Evolutionary conservation across 805 yeast species (phyloP).

Genomic region (Candida mattraensis): DNA sequence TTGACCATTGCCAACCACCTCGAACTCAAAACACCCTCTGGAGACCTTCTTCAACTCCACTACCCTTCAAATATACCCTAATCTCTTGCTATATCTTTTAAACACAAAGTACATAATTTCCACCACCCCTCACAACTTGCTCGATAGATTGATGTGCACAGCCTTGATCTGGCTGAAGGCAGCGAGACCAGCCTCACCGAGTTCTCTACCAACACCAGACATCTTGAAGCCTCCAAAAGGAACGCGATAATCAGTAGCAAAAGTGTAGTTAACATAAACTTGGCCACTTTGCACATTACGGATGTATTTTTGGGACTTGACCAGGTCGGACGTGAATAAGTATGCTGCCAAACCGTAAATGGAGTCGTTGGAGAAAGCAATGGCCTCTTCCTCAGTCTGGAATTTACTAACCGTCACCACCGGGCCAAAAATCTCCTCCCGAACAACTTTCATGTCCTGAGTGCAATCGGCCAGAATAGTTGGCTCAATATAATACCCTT

Average conservation of each 20-base stretch:
- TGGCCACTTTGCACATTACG: constrained; percentile 81
- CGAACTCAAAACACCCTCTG: no score
- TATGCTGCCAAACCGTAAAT: constrained; percentile 91
- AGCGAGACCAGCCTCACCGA: constrained; percentile 84
- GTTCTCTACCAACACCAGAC: constrained; percentile 92
- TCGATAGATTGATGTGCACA: constrained; percentile 53
- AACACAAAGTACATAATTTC: no score
- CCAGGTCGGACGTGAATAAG: constrained; percentile 73
- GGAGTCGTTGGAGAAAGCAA: constrained; percentile 75
- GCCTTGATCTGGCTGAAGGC: constrained; percentile 87
- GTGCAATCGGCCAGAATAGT: constrained; percentile 71
- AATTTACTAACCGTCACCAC: constrained; percentile 84
- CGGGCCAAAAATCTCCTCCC: constrained; percentile 89
- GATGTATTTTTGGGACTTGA: constrained; percentile 74
- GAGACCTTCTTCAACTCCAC: no score
- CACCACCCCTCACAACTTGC: constrained; percentile 24
- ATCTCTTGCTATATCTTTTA: no score
- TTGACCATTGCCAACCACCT: no score
- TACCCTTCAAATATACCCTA: no score
- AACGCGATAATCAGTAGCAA: constrained; percentile 81
- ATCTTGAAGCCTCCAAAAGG: constrained; percentile 93
- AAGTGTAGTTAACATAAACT: constrained; percentile 88
- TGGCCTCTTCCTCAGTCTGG: constrained; percentile 77
- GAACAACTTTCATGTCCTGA: constrained; percentile 66
- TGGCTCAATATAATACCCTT: constrained; percentile 69